These are phyloP conservation scores for Trametes punicea DNA, from an alignment of 768 basidiomycete species.

Conservation along the genomic window DNA sequence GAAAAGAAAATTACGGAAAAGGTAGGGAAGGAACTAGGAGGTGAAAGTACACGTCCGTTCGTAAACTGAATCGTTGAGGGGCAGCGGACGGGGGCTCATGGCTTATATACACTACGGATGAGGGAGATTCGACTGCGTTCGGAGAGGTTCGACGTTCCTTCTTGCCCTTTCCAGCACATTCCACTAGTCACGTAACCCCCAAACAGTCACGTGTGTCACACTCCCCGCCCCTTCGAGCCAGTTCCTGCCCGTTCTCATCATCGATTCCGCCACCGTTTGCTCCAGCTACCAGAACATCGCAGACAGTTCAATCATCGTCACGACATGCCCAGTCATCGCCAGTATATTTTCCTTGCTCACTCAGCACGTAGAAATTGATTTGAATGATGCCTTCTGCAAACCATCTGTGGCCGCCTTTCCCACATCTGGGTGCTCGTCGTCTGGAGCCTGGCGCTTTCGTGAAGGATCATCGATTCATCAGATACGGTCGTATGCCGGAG, in stretches of 20 bases:
- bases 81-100: conserved; percentile 8
- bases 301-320: not conserved
- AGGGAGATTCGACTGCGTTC: conserved; percentile 27
- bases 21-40: conserved; percentile 19
- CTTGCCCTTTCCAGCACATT: conserved; percentile 22
- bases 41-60: conserved; percentile 16
- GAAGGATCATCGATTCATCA: too few species aligned
- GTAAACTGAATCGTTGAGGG: conserved; percentile 21
- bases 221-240: not conserved
- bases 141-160: conserved; percentile 24
- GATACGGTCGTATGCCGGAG: too few species aligned
- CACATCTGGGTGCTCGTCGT: too few species aligned
- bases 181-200: conserved; percentile 16
- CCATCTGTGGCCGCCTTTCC: too few species aligned
- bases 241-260: conserved; percentile 8
- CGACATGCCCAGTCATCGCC: not conserved
- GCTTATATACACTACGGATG: conserved; percentile 20
- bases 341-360: not conserved
- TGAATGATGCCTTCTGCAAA: too few species aligned
- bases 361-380: not conserved
- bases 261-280: not conserved
- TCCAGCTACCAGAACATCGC: conserved; percentile 7
- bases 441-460: too few species aligned
- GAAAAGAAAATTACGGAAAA: conserved; percentile 9
- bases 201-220: conserved; percentile 15